A percentile compares a stretch with the other conserved stretches of the same genome.
Evolutionary conservation across 768 basidiomycete species (phyloP).

Genomic region (Amanita rimosa): DNA sequence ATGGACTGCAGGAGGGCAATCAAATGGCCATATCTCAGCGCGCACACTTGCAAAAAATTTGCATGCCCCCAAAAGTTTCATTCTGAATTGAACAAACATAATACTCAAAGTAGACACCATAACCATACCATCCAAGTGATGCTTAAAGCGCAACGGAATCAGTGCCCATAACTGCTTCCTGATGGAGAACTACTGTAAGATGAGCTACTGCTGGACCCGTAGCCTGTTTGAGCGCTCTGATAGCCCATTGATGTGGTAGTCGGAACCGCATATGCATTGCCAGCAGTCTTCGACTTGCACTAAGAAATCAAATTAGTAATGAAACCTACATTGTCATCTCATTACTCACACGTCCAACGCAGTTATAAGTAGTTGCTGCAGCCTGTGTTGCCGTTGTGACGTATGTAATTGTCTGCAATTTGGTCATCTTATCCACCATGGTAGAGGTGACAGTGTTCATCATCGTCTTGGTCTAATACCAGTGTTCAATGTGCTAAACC

Average conservation of each 20-base stretch:
- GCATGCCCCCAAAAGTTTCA: no score
- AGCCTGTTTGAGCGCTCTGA: neutral
- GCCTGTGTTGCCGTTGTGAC: constrained; percentile 21
- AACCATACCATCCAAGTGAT: neutral
- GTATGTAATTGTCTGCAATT: constrained; percentile 39
- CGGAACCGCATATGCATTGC: no score
- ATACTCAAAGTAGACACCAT: neutral
- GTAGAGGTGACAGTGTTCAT: constrained; percentile 46
- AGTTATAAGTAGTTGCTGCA: no score
- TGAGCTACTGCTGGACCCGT: neutral
- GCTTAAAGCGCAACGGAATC: no score
- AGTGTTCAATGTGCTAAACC: neutral
- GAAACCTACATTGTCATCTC: no score
- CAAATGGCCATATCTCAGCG: neutral
- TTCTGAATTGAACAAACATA: neutral
- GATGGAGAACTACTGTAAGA: neutral
- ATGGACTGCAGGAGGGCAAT: no score
- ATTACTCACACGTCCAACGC: no score
- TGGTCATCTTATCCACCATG: constrained; percentile 34
- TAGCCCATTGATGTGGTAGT: constrained; percentile 8
- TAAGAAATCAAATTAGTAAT: no score
- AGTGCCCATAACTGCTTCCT: no score
- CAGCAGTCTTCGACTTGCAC: no score
- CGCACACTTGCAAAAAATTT: no score
- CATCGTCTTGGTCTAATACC: constrained; percentile 43